These are phyloP conservation scores for Leccinum sublutescens DNA, from an alignment of 768 basidiomycete genomes.

Conservation along the genomic window DNA sequence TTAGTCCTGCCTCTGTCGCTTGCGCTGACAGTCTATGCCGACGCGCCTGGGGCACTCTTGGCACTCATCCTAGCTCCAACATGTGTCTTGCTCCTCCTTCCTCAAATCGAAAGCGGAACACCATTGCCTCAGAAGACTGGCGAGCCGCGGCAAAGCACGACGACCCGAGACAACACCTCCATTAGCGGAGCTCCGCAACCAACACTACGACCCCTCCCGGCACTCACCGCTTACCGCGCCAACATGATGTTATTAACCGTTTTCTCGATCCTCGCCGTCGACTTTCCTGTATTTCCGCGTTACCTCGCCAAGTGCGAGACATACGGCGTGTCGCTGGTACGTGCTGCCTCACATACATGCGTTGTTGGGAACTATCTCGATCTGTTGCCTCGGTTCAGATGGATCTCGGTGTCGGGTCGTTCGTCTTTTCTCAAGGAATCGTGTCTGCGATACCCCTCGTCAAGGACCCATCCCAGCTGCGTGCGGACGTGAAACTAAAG, in stretches of 20 bases:
- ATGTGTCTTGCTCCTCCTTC: constrained; percentile 41
- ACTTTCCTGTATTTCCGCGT: constrained; percentile 91
- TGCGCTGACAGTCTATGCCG: constrained; percentile 74
- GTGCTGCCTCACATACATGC: constrained; percentile 20
- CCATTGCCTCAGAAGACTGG: constrained; percentile 49
- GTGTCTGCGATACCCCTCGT: constrained; percentile 84
- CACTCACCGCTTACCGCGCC: constrained; percentile 83
- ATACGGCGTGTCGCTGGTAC: constrained; percentile 90
- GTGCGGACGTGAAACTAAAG: constrained; percentile 49
- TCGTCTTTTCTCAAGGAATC: constrained; percentile 94
- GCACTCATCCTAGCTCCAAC: constrained; percentile 47
- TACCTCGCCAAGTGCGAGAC: constrained; percentile 89
- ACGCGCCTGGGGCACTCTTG: constrained; percentile 52
- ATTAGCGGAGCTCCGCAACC: neutral
- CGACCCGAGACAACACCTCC: neutral
- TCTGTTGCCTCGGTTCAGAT: constrained; percentile 53
- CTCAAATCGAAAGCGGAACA: constrained; percentile 43
- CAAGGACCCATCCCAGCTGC: constrained; percentile 56
- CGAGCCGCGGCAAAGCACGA: neutral
- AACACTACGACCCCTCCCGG: constrained; percentile 52
- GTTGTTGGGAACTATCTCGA: neutral
- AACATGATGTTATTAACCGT: constrained; percentile 96
- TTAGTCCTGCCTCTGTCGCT: constrained; percentile 78
- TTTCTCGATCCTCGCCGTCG: constrained; percentile 90
- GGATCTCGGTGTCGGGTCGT: constrained; percentile 97